Percentiles rank a stretch among this genome's conserved stretches.
phyloP scores from a whole-genome alignment of 2,329 filamentous ascomycete species.

The Exophiala alcalophila region DNA sequence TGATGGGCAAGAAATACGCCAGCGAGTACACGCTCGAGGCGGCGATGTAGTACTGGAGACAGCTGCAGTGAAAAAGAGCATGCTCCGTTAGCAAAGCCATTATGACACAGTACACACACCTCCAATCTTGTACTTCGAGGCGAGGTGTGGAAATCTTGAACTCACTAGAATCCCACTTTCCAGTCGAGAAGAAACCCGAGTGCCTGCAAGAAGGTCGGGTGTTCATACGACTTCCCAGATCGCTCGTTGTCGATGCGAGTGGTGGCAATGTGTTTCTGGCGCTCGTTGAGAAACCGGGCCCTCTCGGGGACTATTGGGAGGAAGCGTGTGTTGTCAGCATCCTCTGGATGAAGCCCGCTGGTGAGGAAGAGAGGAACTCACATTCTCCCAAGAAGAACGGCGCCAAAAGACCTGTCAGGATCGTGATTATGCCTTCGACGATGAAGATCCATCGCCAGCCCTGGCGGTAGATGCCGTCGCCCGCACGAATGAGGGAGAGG shows the following conservation, averaged over 20 bases:
- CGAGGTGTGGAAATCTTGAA: no score
- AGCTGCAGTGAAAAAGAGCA: neutral
- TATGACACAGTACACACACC: no score
- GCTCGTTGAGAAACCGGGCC: constrained; percentile 33
- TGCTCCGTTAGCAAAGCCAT: no score
- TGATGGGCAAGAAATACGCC: constrained; percentile 75
- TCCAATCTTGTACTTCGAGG: neutral
- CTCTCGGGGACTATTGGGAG: constrained; percentile 34
- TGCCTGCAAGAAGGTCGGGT: constrained; percentile 27
- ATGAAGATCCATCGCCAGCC: constrained; percentile 23
- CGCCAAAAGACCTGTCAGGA: constrained; percentile 25
- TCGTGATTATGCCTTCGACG: constrained; percentile 28
- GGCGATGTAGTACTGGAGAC: constrained; percentile 13
- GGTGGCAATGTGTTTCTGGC: constrained; percentile 14
- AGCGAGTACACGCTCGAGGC: constrained; percentile 48
- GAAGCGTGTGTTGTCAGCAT: neutral
- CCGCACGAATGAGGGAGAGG: constrained; percentile 36
- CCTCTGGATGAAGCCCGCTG: no score
- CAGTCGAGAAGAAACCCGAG: constrained; percentile 19
- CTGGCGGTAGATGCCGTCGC: constrained; percentile 12
- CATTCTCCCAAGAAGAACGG: constrained; percentile 39
- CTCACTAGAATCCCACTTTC: constrained; percentile 22
- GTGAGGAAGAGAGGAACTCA: neutral
- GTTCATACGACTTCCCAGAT: constrained; percentile 6
- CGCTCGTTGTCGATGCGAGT: constrained; percentile 10